phyloP scores from a whole-genome alignment of 2,329 filamentous ascomycete species.

The Davidsoniella virescens region DNA sequence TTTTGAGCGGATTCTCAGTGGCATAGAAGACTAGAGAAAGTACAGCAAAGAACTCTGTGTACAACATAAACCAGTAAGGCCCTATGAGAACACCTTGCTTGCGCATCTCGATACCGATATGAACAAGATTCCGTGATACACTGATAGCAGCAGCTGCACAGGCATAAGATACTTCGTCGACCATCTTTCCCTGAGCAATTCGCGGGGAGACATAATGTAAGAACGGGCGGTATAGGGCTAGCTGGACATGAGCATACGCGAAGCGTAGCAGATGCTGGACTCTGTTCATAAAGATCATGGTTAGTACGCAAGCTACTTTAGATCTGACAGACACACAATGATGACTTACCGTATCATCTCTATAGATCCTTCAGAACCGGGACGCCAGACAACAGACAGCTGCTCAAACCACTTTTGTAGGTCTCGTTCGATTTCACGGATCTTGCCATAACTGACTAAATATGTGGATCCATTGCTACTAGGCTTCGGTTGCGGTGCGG shows the following conservation, averaged over 20 bases:
- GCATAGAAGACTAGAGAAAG: constrained; percentile 67
- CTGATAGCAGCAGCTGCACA: constrained; percentile 48
- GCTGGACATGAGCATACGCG: constrained; percentile 68
- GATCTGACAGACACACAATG: background rate
- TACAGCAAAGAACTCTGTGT: constrained; percentile 69
- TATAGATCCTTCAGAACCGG: constrained; percentile 58
- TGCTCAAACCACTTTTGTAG: constrained; percentile 47
- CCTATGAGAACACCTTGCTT: constrained; percentile 60
- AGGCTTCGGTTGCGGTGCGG: background rate
- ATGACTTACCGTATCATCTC: constrained; percentile 56
- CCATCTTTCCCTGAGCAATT: constrained; percentile 34
- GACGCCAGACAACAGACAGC: constrained; percentile 61
- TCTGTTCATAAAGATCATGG: constrained; percentile 19
- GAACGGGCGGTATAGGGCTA: constrained; percentile 70
- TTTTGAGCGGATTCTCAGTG: constrained; percentile 61
- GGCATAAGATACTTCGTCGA: constrained; percentile 66
- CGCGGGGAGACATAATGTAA: constrained; percentile 64
- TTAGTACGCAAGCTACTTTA: background rate
- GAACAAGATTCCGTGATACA: constrained; percentile 57
- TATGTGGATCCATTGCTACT: constrained; percentile 34
- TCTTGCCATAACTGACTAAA: constrained; percentile 44
- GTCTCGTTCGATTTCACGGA: constrained; percentile 48
- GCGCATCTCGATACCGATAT: constrained; percentile 64
- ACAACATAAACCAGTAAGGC: constrained; percentile 76
- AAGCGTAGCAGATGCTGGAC: constrained; percentile 63